Conservation (phyloP, 164 flowering plant genomes). For the Buxus sempervirens region DNA sequence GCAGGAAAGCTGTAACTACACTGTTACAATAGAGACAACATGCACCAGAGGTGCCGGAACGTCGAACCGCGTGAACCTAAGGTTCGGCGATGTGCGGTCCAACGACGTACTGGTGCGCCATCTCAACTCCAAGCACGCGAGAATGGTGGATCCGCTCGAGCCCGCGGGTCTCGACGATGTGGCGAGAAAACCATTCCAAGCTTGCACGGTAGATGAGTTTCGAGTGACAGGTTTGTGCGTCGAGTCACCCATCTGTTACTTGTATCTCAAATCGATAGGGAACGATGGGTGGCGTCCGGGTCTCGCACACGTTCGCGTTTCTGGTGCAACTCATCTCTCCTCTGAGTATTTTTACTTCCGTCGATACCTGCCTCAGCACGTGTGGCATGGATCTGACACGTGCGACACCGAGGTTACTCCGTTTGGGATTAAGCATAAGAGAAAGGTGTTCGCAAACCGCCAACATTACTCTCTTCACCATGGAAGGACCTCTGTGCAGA, state of each 20-base stretch:
- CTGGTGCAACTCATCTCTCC: conserved; percentile 26
- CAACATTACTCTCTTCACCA: too few relatives aligned
- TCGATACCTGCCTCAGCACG: conserved; percentile 46
- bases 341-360: conserved; percentile 52
- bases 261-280: conserved; percentile 50
- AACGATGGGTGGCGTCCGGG: conserved; percentile 66
- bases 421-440: conserved; percentile 46
- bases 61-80: conserved; percentile 45
- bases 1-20: conserved; percentile 50
- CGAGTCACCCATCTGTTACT: conserved; percentile 51
- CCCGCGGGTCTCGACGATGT: conserved; percentile 39
- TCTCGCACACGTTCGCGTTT: conserved; percentile 38
- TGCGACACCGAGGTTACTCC: conserved; percentile 57
- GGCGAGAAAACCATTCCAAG: conserved; percentile 47
- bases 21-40: conserved; percentile 47
- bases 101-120: conserved; percentile 43
- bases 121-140: conserved; percentile 47
- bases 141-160: conserved; percentile 41
- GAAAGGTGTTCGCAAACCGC: conserved; percentile 36
- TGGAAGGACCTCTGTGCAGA: too few relatives aligned
- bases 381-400: conserved; percentile 58
- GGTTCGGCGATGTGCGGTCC: conserved; percentile 53
- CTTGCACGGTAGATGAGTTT: conserved; percentile 53
- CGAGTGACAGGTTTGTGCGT: conserved; percentile 46
- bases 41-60: conserved; percentile 51